A percentile compares a stretch with the other conserved stretches of the same genome.
phyloP scores from a whole-genome alignment of 306 rosid genomes.

The Dalbergia cochinchinensis region DNA sequence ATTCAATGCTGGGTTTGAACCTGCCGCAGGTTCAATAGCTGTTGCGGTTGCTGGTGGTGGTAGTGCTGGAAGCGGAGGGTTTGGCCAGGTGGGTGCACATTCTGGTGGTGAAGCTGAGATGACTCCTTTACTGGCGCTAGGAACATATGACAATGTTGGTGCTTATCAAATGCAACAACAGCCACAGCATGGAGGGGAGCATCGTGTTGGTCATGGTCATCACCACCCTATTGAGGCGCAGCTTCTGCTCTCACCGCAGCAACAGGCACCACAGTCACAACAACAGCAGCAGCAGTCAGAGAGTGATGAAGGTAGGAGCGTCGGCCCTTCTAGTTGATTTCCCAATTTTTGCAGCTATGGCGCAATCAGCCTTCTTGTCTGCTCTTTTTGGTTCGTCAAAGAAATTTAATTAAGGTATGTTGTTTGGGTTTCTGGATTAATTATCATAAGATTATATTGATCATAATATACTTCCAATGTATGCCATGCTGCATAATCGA shows the following conservation, averaged over 20 bases:
- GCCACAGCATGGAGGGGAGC: constrained; percentile 35
- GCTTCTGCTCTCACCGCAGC: constrained; percentile 51
- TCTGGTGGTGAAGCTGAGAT: constrained; percentile 9
- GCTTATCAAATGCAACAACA: constrained; percentile 54
- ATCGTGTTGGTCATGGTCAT: constrained; percentile 16
- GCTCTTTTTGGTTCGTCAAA: no score
- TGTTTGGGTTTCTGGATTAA: background rate
- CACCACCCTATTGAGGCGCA: constrained; percentile 57
- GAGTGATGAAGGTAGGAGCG: constrained; percentile 54
- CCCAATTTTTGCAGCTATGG: background rate
- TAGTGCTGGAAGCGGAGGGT: constrained; percentile 45
- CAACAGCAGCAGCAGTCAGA: constrained; percentile 44
- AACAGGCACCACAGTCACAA: constrained; percentile 33
- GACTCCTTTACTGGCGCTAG: constrained; percentile 61
- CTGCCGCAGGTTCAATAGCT: constrained; percentile 21
- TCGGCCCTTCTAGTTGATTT: constrained; percentile 59
- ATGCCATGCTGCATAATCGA: no score
- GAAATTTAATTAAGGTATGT: background rate
- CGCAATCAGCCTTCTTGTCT: background rate
- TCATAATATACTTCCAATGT: no score
- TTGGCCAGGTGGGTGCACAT: constrained; percentile 46
- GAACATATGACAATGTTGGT: constrained; percentile 46
- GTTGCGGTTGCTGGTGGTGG: constrained; percentile 29
- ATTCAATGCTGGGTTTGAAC: constrained; percentile 50
- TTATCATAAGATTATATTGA: no score